Evolutionary conservation across 306 rosid species (phyloP), one percentile per base, ranked within the genome.

Genomic region (Cicer judaicum): DNA sequence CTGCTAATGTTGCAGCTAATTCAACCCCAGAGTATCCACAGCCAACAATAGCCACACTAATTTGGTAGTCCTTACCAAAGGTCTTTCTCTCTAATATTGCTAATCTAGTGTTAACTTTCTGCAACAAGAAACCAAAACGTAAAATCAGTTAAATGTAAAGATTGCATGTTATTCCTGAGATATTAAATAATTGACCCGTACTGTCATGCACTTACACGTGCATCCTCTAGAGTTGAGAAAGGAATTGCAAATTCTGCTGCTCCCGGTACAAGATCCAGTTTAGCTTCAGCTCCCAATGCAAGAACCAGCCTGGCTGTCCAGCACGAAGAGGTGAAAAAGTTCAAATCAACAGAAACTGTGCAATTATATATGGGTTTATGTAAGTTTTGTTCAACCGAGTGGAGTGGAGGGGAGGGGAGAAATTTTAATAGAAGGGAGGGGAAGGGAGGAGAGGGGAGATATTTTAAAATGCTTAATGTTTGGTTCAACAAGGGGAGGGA

Each of bases 281-380:
- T 90, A 50, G 90, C 62, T 86, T 91, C 97, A 91, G 98, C 94
- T 68, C 98, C 97, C 87, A 91, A 82, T 73, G 98, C 91, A 84
- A 94, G 97, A 88, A 94, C 97, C 84, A 94, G 86, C 98, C 97
- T 92, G 93, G 89, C 93, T 92, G 96, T 84, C 92, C 96, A 85
- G 73, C 19, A 56, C 59, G 60, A 80, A 80, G 84, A 70, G 44
- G 75, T 66, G 64, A 42, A 66, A 74, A 42, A 52, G 79, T 53
- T 79, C 64, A 89, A 81, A 83, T 73, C 77, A 76, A 57, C 43
- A 80, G 46, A 56, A 55, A 66, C 15, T 15, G 78, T 40, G 11
- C 38, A 53, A 39, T 54, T 21, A 29, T 29, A 29, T 29, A 29
- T 29, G 36, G 36, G 36, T 29, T 29, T 4, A 29, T 29, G 36